Base-by-base conservation (phyloP, 2,329 filamentous ascomycete genomes). In the Dactylella cylindrospora region DNA sequence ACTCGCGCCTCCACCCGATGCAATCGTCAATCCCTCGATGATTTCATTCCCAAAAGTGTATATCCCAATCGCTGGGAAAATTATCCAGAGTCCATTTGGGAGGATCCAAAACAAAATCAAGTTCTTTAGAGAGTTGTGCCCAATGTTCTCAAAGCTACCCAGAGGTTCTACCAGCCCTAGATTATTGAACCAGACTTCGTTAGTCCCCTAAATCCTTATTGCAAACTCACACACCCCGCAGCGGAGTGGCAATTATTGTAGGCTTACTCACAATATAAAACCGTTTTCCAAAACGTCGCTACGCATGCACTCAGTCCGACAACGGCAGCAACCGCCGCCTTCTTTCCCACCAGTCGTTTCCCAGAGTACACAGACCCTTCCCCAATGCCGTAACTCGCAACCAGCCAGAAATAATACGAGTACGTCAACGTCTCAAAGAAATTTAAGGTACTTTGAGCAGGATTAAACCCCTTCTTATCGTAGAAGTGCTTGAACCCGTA, bases 401-500 rank as follows among this genome's bases (percentile, higher is more conserved):
- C 52, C 9, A 55, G 73, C 67, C 74, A 79, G 12, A 84, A 76
- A 68, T 83, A 91, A 73, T 74, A 76, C 51, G 74, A 72, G 40
- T 90, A 91, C 68, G 84, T 77, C 26, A 75, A 53, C 2, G 80
- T 83, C 77, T 93, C 88, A 49, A 87, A 67, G 5, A 81, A 72
- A 70, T 91, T 93, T 66, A 90, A 71, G 5, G 76, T 68, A 22
- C 79, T 80, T 77, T 95, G 89, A 29, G 88, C 88, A 33, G 79
- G 80, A 0, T 86, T 87, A 74, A 94, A 95, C 28, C 89, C 88
- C 70, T 84, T 83, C 17, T 77, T 72, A 12, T 77, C 77, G 62
- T 86, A 74, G 71, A 80, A 88, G 3, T 85, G 84, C 68, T 84
- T 83, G 76, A 80, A 84, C 32, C 89, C 88, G 75, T 95, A 95